These are phyloP conservation scores for Leptographium radiaticola DNA, from an alignment of 2,329 filamentous ascomycete genomes.

Conservation along the genomic window DNA sequence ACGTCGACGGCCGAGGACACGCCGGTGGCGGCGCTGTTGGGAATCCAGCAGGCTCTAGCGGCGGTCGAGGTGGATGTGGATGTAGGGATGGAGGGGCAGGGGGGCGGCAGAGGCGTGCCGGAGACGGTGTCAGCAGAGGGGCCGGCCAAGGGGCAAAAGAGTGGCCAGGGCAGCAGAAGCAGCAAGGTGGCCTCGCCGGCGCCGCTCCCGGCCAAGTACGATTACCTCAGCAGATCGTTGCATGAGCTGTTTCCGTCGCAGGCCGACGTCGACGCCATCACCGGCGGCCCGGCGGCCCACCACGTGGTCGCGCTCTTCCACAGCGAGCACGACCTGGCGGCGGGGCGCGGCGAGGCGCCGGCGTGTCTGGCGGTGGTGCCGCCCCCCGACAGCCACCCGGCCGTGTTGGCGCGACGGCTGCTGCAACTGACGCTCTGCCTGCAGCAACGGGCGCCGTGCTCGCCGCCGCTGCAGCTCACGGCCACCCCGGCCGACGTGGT, in stretches of 20 bases:
- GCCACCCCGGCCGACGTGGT: constrained; percentile 16
- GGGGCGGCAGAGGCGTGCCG: neutral
- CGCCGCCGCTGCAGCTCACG: constrained; percentile 15
- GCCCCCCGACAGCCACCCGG: constrained; percentile 27
- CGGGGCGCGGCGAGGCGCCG: constrained; percentile 14
- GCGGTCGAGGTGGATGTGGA: neutral
- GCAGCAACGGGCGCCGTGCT: constrained; percentile 27
- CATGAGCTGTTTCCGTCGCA: constrained; percentile 21
- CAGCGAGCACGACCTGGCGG: constrained; percentile 18
- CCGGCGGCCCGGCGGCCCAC: constrained; percentile 13
- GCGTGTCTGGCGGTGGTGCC: constrained; percentile 18
- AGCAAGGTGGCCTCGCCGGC: constrained; percentile 10
- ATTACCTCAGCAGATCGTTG: constrained; percentile 20
- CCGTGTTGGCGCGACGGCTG: constrained; percentile 32
- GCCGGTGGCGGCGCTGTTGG: constrained; percentile 18
- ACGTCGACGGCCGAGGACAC: constrained; percentile 17
- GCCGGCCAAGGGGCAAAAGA: neutral
- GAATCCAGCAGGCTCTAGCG: constrained; percentile 12
- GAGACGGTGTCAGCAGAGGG: neutral
- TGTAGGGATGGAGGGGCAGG: too few relatives aligned
- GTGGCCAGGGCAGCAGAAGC: neutral
- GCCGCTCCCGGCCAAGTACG: constrained; percentile 14
- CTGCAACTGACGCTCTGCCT: constrained; percentile 31
- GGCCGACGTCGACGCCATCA: constrained; percentile 20
- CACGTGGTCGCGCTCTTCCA: constrained; percentile 20